phyloP scores from a whole-genome alignment of 208 protist genomes.

The Wallacemonas collosoma region DNA sequence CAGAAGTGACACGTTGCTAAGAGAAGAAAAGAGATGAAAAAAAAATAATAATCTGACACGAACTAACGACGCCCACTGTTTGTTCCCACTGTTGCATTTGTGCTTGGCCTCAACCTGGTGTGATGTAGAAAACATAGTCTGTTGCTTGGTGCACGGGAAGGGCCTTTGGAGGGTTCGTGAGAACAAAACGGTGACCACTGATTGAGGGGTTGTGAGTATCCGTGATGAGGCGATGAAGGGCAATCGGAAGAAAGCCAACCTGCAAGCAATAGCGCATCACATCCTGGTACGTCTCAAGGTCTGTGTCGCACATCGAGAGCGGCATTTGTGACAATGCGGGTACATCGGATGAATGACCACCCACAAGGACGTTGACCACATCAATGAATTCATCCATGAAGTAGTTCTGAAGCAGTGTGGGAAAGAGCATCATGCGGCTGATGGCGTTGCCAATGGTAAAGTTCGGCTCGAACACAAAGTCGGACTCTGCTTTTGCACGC shows the following conservation, averaged over 20 bases:
- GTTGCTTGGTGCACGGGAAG: slow-evolving; percentile 55
- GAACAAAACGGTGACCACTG: slow-evolving; percentile 72
- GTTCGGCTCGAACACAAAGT: slow-evolving; percentile 87
- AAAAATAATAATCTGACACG: too few species aligned
- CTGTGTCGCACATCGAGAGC: slow-evolving; percentile 45
- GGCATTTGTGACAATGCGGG: slow-evolving; percentile 66
- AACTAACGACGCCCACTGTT: too few species aligned
- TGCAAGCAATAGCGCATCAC: slow-evolving; percentile 69
- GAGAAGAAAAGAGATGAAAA: too few species aligned
- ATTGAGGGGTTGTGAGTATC: slow-evolving; percentile 61
- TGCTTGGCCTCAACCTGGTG: slow-evolving; percentile 23
- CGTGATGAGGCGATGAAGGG: slow-evolving; percentile 66
- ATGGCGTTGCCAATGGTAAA: slow-evolving; percentile 85
- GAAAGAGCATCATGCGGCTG: slow-evolving; percentile 78
- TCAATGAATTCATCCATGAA: slow-evolving; percentile 86
- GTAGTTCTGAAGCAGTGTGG: slow-evolving; percentile 68
- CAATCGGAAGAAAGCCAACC: slow-evolving; percentile 69
- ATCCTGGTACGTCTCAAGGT: slow-evolving; percentile 74
- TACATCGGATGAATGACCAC: slow-evolving; percentile 52
- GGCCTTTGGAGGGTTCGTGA: slow-evolving; percentile 77
- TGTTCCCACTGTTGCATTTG: background rate
- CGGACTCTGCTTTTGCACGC: slow-evolving; percentile 55
- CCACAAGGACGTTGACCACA: slow-evolving; percentile 79
- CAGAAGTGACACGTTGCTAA: too few species aligned
- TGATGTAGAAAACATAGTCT: slow-evolving; percentile 79